Conservation (phyloP, 441 rosid species). For the Brassica hybrid region DNA sequence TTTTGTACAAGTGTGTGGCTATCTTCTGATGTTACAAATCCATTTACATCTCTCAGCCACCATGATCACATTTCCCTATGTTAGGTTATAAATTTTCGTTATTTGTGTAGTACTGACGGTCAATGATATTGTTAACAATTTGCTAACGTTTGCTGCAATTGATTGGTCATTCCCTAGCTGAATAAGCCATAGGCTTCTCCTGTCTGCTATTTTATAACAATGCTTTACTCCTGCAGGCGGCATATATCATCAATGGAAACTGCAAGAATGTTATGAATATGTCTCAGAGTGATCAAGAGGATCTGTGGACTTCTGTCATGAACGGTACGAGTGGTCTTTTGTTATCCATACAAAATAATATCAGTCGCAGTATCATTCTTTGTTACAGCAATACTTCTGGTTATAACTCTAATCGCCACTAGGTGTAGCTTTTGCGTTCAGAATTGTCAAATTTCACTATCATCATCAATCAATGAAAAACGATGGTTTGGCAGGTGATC, state of each 20-base stretch:
- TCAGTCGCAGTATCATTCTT: background rate
- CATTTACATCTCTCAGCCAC: slow-evolving; percentile 5
- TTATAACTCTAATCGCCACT: background rate
- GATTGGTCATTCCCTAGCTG: background rate
- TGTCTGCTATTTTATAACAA: slow-evolving; percentile 5
- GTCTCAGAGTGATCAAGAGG: slow-evolving; percentile 88
- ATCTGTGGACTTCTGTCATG: slow-evolving; percentile 77
- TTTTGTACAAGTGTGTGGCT: background rate
- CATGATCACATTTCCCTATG: background rate
- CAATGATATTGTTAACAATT: background rate
- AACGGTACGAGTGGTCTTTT: slow-evolving; percentile 52
- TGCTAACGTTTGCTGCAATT: background rate
- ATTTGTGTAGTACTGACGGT: background rate
- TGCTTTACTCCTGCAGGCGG: slow-evolving; percentile 63
- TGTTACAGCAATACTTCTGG: slow-evolving; percentile 9
- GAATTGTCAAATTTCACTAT: slow-evolving; percentile 20
- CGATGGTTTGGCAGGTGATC: slow-evolving; percentile 61
- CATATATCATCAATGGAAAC: slow-evolving; percentile 81
- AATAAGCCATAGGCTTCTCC: slow-evolving; percentile 8
- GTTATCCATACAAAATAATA: background rate
- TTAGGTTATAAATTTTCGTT: background rate
- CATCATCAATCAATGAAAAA: slow-evolving; percentile 15
- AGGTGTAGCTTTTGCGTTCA: slow-evolving; percentile 27
- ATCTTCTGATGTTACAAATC: slow-evolving; percentile 1
- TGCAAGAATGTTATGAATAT: slow-evolving; percentile 91